These are phyloP conservation scores for Penicillium lagena DNA, from an alignment of 495 filamentous ascomycete species.

Conservation along the genomic window DNA sequence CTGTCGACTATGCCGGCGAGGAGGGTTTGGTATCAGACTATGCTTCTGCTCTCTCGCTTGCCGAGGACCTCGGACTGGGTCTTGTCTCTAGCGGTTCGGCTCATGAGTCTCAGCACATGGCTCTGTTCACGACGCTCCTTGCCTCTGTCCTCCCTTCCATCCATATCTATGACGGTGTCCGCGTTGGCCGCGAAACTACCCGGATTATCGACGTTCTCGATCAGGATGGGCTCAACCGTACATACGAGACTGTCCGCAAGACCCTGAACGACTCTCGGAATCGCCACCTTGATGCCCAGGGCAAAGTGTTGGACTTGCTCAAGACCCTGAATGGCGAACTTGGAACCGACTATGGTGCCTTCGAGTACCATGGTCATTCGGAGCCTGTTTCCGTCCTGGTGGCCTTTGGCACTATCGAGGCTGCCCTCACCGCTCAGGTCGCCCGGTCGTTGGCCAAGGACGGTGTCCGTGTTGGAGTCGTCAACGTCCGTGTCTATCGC, in stretches of 20 bases:
- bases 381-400: constrained; percentile 74
- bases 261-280: constrained; percentile 53
- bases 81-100: constrained; percentile 78
- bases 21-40: constrained; percentile 83
- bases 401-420: constrained; percentile 86
- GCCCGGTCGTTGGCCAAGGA: constrained; percentile 62
- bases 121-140: constrained; percentile 78
- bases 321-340: constrained; percentile 85
- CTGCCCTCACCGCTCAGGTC: constrained; percentile 77
- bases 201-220: constrained; percentile 80
- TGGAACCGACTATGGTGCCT: constrained; percentile 84
- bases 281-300: constrained; percentile 67
- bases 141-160: constrained; percentile 75
- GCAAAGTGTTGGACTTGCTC: constrained; percentile 68
- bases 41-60: constrained; percentile 66
- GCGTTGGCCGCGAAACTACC: constrained; percentile 76
- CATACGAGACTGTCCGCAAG: constrained; percentile 63
- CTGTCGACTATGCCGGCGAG: constrained; percentile 73
- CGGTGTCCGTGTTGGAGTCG: constrained; percentile 71
- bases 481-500: constrained; percentile 88
- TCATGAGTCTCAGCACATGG: constrained; percentile 93
- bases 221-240: constrained; percentile 58
- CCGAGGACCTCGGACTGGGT: constrained; percentile 88
- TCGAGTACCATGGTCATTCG: constrained; percentile 89
- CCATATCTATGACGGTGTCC: constrained; percentile 89